These are phyloP conservation scores for Naegleria gruberi DNA, from an alignment of 208 protist species.

Conservation along the genomic window DNA sequence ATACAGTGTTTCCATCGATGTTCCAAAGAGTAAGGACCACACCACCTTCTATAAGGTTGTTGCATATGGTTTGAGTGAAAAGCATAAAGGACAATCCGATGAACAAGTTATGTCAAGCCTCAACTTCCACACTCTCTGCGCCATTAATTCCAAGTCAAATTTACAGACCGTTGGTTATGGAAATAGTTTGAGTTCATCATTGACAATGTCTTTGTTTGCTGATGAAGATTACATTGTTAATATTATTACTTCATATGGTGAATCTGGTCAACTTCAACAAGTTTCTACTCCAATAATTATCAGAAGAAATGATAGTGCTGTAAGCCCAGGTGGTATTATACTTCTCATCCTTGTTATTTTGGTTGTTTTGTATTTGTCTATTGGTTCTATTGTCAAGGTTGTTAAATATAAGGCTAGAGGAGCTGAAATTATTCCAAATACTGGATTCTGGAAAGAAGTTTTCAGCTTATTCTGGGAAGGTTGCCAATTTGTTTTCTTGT, in stretches of 20 bases:
- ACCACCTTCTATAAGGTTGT: neutral
- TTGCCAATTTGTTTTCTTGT: constrained; percentile 5
- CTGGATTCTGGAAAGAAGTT: constrained; percentile 5
- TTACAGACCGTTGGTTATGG: neutral
- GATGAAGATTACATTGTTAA: neutral
- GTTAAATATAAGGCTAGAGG: neutral
- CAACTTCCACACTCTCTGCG: neutral
- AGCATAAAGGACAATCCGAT: neutral
- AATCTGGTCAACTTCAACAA: neutral
- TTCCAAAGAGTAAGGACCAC: neutral
- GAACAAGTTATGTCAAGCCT: neutral
- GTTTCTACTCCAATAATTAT: neutral
- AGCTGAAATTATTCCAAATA: neutral
- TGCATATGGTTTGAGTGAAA: neutral
- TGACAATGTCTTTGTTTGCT: neutral
- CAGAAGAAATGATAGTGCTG: neutral
- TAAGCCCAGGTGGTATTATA: neutral
- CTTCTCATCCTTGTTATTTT: neutral
- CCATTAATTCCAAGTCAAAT: neutral
- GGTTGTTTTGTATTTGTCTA: neutral
- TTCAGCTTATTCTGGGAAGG: neutral
- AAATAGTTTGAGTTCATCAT: neutral
- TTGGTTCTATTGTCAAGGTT: neutral
- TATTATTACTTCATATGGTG: neutral
- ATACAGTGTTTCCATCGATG: neutral